Conservation (phyloP, 1,284 basidiomycete genomes). For the Neotropicomus parvogracilis region DNA sequence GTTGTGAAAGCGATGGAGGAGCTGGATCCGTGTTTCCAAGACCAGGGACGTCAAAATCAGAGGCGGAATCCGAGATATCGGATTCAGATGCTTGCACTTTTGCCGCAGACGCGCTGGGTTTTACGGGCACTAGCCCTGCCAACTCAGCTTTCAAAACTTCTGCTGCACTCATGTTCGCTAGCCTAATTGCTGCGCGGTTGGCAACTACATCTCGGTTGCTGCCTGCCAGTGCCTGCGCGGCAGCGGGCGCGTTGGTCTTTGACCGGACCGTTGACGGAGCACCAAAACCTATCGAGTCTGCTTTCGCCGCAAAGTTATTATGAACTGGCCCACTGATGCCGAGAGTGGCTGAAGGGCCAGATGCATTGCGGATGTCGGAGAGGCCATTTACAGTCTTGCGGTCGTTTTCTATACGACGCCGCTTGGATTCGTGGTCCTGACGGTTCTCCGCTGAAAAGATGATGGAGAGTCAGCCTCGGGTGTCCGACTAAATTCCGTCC, state of each 20-base stretch:
- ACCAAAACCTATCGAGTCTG: conserved; percentile 72
- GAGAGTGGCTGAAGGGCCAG: conserved; percentile 53
- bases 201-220: conserved; percentile 85
- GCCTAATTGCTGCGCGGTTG: conserved; percentile 83
- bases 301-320: conserved; percentile 68
- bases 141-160: conserved; percentile 92
- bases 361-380: conserved; percentile 29
- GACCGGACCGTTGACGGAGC: conserved; percentile 55
- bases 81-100: conserved; percentile 23
- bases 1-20: conserved; percentile 16
- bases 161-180: conserved; percentile 96
- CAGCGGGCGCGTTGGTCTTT: conserved; percentile 51
- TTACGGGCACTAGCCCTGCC: conserved; percentile 61
- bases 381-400: conserved; percentile 39
- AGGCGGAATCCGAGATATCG: conserved; percentile 32
- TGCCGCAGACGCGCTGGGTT: conserved; percentile 37
- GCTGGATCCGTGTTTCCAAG: conserved; percentile 30
- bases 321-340: conserved; percentile 53
- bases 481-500: conserved; percentile 3
- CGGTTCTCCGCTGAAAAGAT: conserved; percentile 83
- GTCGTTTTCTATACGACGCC: conserved; percentile 76
- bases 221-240: conserved; percentile 66
- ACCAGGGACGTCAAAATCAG: conserved; percentile 38
- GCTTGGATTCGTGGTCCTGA: conserved; percentile 85
- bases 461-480: conserved; percentile 14